Percentiles rank a stretch among this genome's conserved stretches.
These are phyloP conservation scores for Limonium bicolor DNA, from an alignment of 148 eudicot genomes.

Conservation along the genomic window DNA sequence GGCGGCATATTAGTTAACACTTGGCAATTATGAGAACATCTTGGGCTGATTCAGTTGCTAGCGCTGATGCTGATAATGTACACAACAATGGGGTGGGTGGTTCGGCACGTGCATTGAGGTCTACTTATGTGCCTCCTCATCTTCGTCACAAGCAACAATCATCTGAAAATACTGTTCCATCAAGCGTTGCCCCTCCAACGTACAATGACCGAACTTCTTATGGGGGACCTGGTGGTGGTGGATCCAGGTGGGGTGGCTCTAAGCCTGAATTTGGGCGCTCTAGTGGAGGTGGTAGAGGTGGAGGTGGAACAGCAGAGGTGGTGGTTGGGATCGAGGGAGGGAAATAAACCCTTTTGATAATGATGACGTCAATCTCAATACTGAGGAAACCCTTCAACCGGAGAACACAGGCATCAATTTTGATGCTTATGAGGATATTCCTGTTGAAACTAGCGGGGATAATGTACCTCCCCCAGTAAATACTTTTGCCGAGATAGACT, in stretches of 20 bases:
- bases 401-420: conserved; percentile 55
- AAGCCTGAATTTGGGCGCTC: conserved; percentile 21
- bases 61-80: conserved; percentile 14
- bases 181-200: background rate
- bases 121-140: conserved; percentile 42
- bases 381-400: conserved; percentile 22
- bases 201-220: conserved; percentile 12
- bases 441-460: conserved; percentile 57
- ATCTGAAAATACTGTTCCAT: background rate
- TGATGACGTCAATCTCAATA: conserved; percentile 2
- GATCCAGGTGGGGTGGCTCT: conserved; percentile 23
- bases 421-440: conserved; percentile 69
- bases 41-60: conserved; percentile 33
- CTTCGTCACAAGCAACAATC: conserved; percentile 16
- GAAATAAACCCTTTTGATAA: conserved; percentile 30
- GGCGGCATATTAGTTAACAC: background rate
- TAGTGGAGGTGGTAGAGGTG: conserved; percentile 12
- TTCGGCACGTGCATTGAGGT: conserved; percentile 14
- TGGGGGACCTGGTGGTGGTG: conserved; percentile 12
- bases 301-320: conserved; percentile 13
- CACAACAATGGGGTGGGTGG: conserved; percentile 11
- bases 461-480: conserved; percentile 48
- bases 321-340: conserved; percentile 31
- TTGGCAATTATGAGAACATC: conserved; percentile 17
- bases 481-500: conserved; percentile 59